These are phyloP conservation scores for Geotrichum phurueaensis DNA, from an alignment of 1,139 yeast species.

Conservation along the genomic window DNA sequence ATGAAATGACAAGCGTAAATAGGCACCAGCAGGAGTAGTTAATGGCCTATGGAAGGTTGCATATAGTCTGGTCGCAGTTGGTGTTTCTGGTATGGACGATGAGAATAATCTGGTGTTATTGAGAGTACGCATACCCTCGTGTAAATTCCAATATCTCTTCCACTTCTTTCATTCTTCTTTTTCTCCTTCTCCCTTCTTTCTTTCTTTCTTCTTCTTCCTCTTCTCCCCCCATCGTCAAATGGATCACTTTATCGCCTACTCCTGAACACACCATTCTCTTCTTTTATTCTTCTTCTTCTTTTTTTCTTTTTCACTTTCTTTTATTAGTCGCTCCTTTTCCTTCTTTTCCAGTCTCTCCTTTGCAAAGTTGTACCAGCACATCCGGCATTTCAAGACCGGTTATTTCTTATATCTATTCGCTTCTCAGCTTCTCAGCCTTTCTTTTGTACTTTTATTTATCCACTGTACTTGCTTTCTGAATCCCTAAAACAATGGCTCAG, in stretches of 20 bases:
- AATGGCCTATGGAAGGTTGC: neutral
- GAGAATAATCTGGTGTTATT: no score
- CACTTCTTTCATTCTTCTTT: neutral
- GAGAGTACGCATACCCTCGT: no score
- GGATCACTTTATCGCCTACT: neutral
- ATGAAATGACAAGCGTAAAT: neutral
- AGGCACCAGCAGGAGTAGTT: neutral
- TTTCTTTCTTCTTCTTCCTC: neutral
- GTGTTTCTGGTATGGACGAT: neutral
- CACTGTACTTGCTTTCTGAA: neutral
- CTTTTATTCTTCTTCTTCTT: slow-evolving; percentile 1
- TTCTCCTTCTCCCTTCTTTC: neutral
- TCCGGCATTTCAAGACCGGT: neutral
- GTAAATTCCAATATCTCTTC: neutral
- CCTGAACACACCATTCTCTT: neutral
- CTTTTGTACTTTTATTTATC: neutral
- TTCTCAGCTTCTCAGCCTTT: slow-evolving; percentile 1
- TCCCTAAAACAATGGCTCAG: slow-evolving; percentile 25
- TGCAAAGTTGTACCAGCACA: neutral
- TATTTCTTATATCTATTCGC: neutral
- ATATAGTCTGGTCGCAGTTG: neutral
- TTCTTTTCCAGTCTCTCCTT: slow-evolving; percentile 8
- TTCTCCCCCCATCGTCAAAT: neutral
- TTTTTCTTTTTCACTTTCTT: neutral
- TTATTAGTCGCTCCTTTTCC: slow-evolving; percentile 2